Evolutionary conservation across 2,329 filamentous ascomycete genomes (phyloP).

Genomic region (Hirsutella minnesotensis): DNA sequence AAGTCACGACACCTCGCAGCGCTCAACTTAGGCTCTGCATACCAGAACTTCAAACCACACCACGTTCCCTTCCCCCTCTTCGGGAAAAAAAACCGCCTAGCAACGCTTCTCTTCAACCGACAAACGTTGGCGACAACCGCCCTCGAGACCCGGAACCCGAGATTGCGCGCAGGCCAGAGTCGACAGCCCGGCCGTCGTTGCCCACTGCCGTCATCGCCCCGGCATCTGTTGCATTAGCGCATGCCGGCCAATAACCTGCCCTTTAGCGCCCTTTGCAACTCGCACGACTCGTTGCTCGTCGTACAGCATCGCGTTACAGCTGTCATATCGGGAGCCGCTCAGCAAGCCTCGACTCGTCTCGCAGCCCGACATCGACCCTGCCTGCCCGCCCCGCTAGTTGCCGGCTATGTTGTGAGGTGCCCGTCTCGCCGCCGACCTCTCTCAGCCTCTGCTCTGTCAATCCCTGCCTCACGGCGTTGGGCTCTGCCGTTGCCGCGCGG

Average conservation of each 20-base stretch:
- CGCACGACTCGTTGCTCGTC: background rate
- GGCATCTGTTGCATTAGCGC: background rate
- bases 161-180: too few relatives aligned
- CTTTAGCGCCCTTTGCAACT: background rate
- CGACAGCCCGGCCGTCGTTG: background rate
- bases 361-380: slow-evolving; percentile 2
- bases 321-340: background rate
- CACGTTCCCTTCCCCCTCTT: too few relatives aligned
- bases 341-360: background rate
- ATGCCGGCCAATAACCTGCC: slow-evolving; percentile 1
- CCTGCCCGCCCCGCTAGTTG: background rate
- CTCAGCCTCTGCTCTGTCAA: background rate
- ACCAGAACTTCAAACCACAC: too few relatives aligned
- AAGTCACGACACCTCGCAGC: too few relatives aligned
- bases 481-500: background rate
- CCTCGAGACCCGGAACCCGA: too few relatives aligned
- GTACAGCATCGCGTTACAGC: slow-evolving; percentile 1
- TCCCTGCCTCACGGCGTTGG: background rate
- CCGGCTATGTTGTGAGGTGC: slow-evolving; percentile 6
- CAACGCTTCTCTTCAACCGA: too few relatives aligned
- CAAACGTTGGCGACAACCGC: too few relatives aligned
- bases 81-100: too few relatives aligned
- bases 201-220: background rate
- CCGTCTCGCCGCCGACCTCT: background rate
- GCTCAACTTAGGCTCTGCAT: too few relatives aligned